Evolutionary conservation across 2,329 filamentous ascomycete species (phyloP).

Genomic region (Nemania serpens): DNA sequence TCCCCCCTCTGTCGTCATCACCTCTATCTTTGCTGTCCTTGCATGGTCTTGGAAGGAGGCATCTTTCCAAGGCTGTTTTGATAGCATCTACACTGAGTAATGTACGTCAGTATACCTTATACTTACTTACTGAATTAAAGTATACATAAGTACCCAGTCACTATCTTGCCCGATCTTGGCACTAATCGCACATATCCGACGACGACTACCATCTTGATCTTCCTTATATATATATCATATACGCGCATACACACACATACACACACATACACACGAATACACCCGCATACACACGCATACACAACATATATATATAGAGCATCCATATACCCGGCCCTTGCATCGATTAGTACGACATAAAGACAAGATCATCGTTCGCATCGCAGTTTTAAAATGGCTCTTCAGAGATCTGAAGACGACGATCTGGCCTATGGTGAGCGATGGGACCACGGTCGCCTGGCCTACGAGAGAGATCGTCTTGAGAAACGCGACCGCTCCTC

Average conservation of each 20-base stretch:
- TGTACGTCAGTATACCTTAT: neutral
- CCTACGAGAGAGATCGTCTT: constrained; percentile 54
- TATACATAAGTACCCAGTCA: no score
- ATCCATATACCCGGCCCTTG: neutral
- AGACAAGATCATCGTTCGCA: neutral
- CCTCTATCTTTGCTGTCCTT: neutral
- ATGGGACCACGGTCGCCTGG: constrained; percentile 63
- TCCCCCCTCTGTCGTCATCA: constrained; percentile 27
- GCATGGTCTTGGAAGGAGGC: neutral
- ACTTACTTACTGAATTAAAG: no score
- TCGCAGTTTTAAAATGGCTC: constrained; percentile 13
- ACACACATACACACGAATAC: neutral
- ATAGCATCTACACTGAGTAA: neutral
- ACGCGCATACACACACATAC: neutral
- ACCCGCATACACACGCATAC: no score
- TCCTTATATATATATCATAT: neutral
- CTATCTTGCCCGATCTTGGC: no score
- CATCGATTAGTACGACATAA: neutral
- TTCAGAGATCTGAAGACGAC: constrained; percentile 37
- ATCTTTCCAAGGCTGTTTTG: neutral
- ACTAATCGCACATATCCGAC: neutral
- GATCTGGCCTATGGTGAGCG: constrained; percentile 48
- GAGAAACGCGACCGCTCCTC: constrained; percentile 58
- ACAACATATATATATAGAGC: neutral
- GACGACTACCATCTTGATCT: neutral